Conservation (phyloP, 2,329 filamentous ascomycete genomes). For the Trichoderma afroharzianum region DNA sequence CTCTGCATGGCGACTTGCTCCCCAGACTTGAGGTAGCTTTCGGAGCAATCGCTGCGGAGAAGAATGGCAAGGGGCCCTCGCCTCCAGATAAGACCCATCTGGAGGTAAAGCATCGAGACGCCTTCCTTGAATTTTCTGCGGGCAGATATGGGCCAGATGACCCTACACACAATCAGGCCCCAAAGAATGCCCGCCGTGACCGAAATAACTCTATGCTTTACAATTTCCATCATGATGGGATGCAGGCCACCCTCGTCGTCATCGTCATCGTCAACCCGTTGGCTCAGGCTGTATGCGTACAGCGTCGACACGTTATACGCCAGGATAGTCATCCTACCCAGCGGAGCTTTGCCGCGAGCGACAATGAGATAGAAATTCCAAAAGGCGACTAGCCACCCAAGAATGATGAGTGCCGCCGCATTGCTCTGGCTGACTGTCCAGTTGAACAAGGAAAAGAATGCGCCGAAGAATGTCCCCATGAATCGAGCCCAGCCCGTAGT, state of each 20-base stretch:
- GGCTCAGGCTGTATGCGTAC: slow-evolving; percentile 81
- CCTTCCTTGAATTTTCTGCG: slow-evolving; percentile 80
- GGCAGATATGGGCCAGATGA: slow-evolving; percentile 87
- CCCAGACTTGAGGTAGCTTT: slow-evolving; percentile 73
- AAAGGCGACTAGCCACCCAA: slow-evolving; percentile 74
- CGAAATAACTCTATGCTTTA: slow-evolving; percentile 75
- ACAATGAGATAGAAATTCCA: slow-evolving; percentile 84
- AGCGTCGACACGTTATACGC: slow-evolving; percentile 90
- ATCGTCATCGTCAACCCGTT: slow-evolving; percentile 68
- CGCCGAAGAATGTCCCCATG: slow-evolving; percentile 75
- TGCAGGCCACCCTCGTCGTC: slow-evolving; percentile 78
- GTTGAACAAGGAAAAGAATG: slow-evolving; percentile 64
- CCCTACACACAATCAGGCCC: slow-evolving; percentile 79
- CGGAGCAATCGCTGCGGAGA: slow-evolving; percentile 51
- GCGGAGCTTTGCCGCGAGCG: slow-evolving; percentile 71
- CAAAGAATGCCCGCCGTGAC: slow-evolving; percentile 80
- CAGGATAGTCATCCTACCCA: slow-evolving; percentile 85
- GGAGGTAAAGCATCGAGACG: slow-evolving; percentile 77
- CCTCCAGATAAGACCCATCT: slow-evolving; percentile 92
- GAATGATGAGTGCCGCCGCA: slow-evolving; percentile 64
- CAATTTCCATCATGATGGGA: slow-evolving; percentile 79
- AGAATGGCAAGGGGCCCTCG: slow-evolving; percentile 78
- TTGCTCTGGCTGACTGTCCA: slow-evolving; percentile 74
- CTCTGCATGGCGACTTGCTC: slow-evolving; percentile 80
- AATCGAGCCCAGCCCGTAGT: slow-evolving; percentile 82